Base-by-base conservation (phyloP, 1,139 yeast genomes). In the Candida neerlandica region DNA sequence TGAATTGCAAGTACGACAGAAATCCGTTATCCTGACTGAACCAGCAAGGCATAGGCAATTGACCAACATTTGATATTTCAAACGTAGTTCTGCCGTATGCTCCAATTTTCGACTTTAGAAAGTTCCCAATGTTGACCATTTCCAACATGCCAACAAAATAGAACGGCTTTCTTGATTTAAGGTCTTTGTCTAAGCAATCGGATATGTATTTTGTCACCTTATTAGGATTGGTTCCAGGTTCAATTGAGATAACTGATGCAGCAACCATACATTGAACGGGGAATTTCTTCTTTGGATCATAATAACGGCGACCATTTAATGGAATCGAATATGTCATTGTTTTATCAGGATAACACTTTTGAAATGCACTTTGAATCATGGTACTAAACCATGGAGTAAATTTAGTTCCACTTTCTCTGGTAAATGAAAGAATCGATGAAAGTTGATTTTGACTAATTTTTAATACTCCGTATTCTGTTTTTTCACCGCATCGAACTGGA, bases 11-110 rank as follows among this genome's bases (percentile, higher is more conserved):
- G 44, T 62, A 57, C 9, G 52, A 47, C 5, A 53, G 47, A 4
- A 55, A 45, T 0, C 73, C 72, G 30, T 58, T 53, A 43, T 61
- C 60, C 55, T 66, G 73, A 44, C 64, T 57, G 46, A 70, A 70
- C 51, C 60, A 52, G 26, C 66, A 48, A 10, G 44, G 41, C 16
- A 52, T 43, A 37, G 21, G 57, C 55, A 5, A 58, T 56, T 33
- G 54, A 3, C 75, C 75, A 19, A 70, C 44, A 49, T 70, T 70
- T 3, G 74, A 69, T 1, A 66, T 46, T 51, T 62, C 71, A 23
- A 67, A 46, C 7, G 66, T 60, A 15, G 46, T 33, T 27, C 57
- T 40, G n/a, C 49, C 45, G 14, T 52, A 47, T 9, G 49, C 32
- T 3, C 58, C 61, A 6, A 56, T 35, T 26, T 49, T 57, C 1